phyloP scores from a whole-genome alignment of 148 eudicot species.

The Oxyria digyna region DNA sequence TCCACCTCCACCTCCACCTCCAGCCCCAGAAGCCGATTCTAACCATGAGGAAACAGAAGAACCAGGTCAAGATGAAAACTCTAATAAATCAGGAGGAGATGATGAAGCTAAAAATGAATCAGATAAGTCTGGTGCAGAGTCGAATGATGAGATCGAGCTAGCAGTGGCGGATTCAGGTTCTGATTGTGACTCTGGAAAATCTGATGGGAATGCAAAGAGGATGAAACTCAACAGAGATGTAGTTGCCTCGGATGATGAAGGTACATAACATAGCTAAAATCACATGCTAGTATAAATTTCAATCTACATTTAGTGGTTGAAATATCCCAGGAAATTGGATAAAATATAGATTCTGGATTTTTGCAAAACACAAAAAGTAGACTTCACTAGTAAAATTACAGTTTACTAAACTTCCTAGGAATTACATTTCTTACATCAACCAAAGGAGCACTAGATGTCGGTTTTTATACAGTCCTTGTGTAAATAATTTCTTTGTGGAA shows the following conservation, averaged over 20 bases:
- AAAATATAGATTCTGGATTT: too few relatives aligned
- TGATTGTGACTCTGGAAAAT: neutral
- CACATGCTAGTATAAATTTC: neutral
- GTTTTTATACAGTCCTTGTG: neutral
- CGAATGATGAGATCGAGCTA: neutral
- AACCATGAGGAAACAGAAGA: conserved; percentile 14
- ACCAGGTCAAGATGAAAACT: neutral
- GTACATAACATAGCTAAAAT: neutral
- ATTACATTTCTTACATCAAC: too few relatives aligned
- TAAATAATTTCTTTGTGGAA: too few relatives aligned
- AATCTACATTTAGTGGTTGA: neutral
- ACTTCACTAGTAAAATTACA: too few relatives aligned
- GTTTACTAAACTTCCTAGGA: too few relatives aligned
- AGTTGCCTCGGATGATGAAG: neutral
- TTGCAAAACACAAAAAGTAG: too few relatives aligned
- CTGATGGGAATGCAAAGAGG: neutral
- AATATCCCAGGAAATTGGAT: too few relatives aligned
- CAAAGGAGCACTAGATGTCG: neutral
- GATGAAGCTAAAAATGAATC: neutral
- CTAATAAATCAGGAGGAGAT: neutral
- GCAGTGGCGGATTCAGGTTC: conserved; percentile 1
- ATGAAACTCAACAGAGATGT: neutral
- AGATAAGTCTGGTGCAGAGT: neutral
- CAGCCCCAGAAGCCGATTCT: conserved; percentile 12
- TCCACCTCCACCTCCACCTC: neutral